Evolutionary conservation across 2,329 filamentous ascomycete genomes (phyloP), one percentile per base, ranked within the genome.

Genomic region (Colletotrichum sp.): DNA sequence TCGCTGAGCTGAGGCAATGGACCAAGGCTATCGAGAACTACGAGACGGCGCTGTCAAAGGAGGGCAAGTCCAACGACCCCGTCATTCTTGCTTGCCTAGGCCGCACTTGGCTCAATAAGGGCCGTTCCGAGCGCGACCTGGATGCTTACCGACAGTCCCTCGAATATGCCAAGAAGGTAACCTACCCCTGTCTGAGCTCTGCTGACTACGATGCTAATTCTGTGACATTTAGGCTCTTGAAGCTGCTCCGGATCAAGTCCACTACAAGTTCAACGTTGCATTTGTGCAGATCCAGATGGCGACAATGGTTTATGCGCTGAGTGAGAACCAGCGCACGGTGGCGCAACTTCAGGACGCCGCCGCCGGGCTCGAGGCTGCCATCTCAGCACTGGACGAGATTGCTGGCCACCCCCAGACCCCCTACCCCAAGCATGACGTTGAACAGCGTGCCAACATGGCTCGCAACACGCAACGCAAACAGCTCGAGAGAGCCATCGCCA

Each of bases 221-320:
- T 62, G 72, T 36, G 44, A 36, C 66, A 49, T 16, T 8, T 36
- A 94, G 91, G 95, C 96, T 30, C 91, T 98, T 21, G 91, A 92
- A 71, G 91, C 94, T 71, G 93, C 95, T 2, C 95, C 96, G 0
- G 94, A 97, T 6, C 95, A 98, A 80, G 90, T 96, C 34, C 95
- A 98, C 85, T 95, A 97, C 84, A 95, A 97, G 84, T 99, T 99
- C 90, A 99, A 99, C 81, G 95, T 99, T 32, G 97, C 97, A 1
- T 99, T 98, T 82, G 95, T 99, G 32, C 97, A 99, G 83, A 98
- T 98, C 77, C 96, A 98, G 84, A 93, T 99, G 71, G 96, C 96
- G 24, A 94, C 94, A 62, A 92, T 94, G 34, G 92, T 98, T 71
- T 93, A 95, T 84, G 89, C 88, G 44, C 88, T 98, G 70, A 89